These are phyloP conservation scores for Aspergillus incahuasiensis DNA, from an alignment of 495 filamentous ascomycete species.

Conservation along the genomic window DNA sequence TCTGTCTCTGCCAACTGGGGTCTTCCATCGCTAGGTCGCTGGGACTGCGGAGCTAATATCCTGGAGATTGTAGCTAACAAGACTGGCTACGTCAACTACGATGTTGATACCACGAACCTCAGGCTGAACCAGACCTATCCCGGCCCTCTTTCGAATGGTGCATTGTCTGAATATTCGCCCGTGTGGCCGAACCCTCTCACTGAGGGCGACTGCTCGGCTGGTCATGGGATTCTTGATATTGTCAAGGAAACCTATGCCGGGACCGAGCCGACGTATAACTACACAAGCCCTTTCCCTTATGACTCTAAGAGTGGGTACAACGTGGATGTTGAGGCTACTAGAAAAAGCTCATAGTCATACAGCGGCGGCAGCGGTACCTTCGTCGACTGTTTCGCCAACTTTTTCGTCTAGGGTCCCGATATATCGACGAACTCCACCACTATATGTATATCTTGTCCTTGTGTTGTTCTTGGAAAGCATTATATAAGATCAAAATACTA, in stretches of 20 bases:
- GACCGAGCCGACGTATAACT: conserved; percentile 35
- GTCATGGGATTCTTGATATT: conserved; percentile 40
- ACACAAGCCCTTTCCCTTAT: conserved; percentile 41
- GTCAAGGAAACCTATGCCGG: conserved; percentile 39
- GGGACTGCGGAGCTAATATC: conserved; percentile 68
- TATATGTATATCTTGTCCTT: background rate
- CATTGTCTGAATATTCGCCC: conserved; percentile 30
- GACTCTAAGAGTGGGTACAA: conserved; percentile 32
- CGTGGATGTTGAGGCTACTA: conserved; percentile 27
- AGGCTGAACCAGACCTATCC: conserved; percentile 46
- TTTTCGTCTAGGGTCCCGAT: too few relatives aligned
- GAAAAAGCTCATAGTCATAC: conserved; percentile 13
- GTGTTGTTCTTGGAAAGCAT: background rate
- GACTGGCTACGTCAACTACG: conserved; percentile 52
- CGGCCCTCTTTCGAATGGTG: conserved; percentile 38
- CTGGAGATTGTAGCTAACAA: conserved; percentile 56
- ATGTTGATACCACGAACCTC: conserved; percentile 39
- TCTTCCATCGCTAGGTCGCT: conserved; percentile 62
- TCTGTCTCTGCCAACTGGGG: conserved; percentile 65
- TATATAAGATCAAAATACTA: background rate
- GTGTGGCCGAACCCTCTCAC: conserved; percentile 41
- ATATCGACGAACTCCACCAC: background rate
- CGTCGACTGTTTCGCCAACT: background rate
- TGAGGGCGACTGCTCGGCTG: conserved; percentile 38
- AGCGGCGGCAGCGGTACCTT: background rate